Evolutionary conservation across 2,329 filamentous ascomycete species (phyloP).

Genomic region (Chrysosphaeria jannelii): DNA sequence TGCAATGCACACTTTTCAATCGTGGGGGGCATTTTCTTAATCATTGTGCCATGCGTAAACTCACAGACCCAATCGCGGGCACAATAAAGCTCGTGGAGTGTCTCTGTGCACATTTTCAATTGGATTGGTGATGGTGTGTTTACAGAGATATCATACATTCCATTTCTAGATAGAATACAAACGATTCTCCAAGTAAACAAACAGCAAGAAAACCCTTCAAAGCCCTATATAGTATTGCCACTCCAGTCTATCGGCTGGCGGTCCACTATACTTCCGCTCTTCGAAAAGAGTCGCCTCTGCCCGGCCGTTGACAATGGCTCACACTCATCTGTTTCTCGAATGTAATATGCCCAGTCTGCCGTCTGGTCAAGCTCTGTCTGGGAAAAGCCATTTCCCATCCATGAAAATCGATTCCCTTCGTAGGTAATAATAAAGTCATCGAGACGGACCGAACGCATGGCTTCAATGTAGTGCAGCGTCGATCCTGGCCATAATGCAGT

Average conservation of each 20-base stretch:
- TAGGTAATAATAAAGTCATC: slow-evolving; percentile 9
- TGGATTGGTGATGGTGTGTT: too few relatives aligned
- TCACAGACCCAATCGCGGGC: too few relatives aligned
- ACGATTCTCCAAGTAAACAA: too few relatives aligned
- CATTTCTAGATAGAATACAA: too few relatives aligned
- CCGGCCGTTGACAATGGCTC: slow-evolving; percentile 3
- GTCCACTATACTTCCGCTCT: slow-evolving; percentile 6
- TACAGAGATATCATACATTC: too few relatives aligned
- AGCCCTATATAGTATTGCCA: too few relatives aligned
- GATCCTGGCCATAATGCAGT: slow-evolving; percentile 6
- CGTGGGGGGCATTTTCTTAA: too few relatives aligned
- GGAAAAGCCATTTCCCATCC: slow-evolving; percentile 11
- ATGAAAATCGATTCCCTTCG: slow-evolving; percentile 4
- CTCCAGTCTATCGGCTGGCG: slow-evolving; percentile 5
- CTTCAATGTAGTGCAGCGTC: slow-evolving; percentile 7
- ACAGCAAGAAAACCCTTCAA: too few relatives aligned
- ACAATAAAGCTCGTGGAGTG: too few relatives aligned
- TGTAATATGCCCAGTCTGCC: slow-evolving; percentile 8
- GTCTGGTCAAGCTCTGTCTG: slow-evolving; percentile 13
- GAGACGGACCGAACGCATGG: slow-evolving; percentile 7
- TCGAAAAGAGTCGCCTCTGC: slow-evolving; percentile 6
- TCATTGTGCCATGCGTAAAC: too few relatives aligned
- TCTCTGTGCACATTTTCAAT: too few relatives aligned
- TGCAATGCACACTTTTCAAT: too few relatives aligned
- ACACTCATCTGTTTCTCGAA: slow-evolving; percentile 3